phyloP scores from a whole-genome alignment of 306 rosid genomes.

The Sesbania bispinosa region DNA sequence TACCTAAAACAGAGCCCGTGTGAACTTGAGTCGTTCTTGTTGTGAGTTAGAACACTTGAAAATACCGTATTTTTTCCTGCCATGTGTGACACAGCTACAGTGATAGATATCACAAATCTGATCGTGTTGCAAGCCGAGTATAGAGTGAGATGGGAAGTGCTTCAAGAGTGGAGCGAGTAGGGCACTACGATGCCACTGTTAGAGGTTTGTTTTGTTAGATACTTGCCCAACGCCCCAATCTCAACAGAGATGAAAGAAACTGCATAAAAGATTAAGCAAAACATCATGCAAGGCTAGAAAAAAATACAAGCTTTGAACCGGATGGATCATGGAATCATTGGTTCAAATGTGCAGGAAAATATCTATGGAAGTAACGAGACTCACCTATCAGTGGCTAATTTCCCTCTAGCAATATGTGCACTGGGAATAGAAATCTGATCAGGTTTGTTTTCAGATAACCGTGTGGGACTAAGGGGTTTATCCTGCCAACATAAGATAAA shows the following conservation, averaged over 20 bases:
- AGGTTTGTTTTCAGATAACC: slow-evolving; percentile 39
- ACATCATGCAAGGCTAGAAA: slow-evolving; percentile 19
- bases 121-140: slow-evolving; percentile 1
- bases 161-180: slow-evolving; percentile 42
- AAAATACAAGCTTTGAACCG: background rate
- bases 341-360: slow-evolving; percentile 18
- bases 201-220: slow-evolving; percentile 34
- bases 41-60: too few species aligned
- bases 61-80: slow-evolving; percentile 11
- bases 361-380: slow-evolving; percentile 13
- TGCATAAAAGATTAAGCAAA: slow-evolving; percentile 33
- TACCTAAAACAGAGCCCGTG: too few species aligned
- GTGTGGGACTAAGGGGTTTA: slow-evolving; percentile 44
- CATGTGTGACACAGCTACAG: background rate
- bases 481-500: slow-evolving; percentile 47
- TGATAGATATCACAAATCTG: slow-evolving; percentile 10
- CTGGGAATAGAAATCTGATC: slow-evolving; percentile 35
- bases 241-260: slow-evolving; percentile 40
- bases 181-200: slow-evolving; percentile 28
- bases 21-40: too few species aligned
- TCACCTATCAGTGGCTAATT: slow-evolving; percentile 46
- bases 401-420: slow-evolving; percentile 32
- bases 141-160: slow-evolving; percentile 28
- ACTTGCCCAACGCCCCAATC: slow-evolving; percentile 37
- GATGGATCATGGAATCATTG: slow-evolving; percentile 19